Evolutionary conservation across 306 rosid species (phyloP), one percentile per base, ranked within the genome.

Genomic region (Quercus wislizeni): DNA sequence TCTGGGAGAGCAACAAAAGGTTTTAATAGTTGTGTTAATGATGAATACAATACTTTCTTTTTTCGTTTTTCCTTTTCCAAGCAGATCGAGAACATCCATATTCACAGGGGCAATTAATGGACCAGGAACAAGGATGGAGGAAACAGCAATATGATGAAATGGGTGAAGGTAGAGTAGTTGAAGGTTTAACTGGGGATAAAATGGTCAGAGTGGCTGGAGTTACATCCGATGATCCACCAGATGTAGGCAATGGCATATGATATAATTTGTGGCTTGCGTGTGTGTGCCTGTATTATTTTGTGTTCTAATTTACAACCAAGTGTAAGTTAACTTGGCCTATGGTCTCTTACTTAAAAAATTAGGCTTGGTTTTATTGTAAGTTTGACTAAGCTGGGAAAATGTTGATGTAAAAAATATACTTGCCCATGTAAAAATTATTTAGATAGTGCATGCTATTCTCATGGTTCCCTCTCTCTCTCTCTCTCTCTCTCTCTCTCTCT

Each of bases 81-180:
- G 77, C 96, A 92, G 97, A 90, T 85, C 93, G 88, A 74, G 89
- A 81, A 49, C 88, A 76, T 67, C 85, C 84, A 68, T 82, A 84
- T 68, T 80, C 85, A 15, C 91, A 80, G 76, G 85, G 88, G 68
- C 90, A 75, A 74, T 51, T 90, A 33, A 73, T 55, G 89, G 88
- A 87, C 77, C 93, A 78, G 69, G 82, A 79, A 59, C 85, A 85
- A 67, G 76, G 83, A 69, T 62, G 74, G 90, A 78, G 87, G 82
- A 83, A 85, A 80, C 69, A 46, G 63, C 82, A 38, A 65, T 79
- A 59, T 11, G 82, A 86, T 35, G 86, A 85, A 62, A 67, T 73
- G 69, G 81, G 82, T 1, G 88, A 86, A 17, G 85, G 81, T 59
- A 74, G 81, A 74, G 79, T 38, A 15, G 54, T 59, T 15, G 81